Conservation (phyloP, 108 stramenopile genomes). For the Phaeodactylum tricornutum region DNA sequence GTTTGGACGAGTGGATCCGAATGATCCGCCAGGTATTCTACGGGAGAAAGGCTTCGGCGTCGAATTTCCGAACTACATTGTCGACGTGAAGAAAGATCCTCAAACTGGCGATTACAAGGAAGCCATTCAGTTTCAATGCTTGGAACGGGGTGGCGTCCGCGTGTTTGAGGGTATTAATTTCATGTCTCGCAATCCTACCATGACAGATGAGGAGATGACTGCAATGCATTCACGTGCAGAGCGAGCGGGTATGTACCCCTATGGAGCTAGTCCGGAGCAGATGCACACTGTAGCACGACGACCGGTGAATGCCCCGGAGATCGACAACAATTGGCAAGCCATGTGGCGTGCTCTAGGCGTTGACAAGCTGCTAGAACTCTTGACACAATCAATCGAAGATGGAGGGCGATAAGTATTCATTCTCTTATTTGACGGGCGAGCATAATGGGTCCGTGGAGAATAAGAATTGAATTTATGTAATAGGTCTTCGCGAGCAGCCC, state of each 20-base stretch:
- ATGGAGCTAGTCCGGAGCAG: conserved; percentile 82
- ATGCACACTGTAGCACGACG: conserved; percentile 85
- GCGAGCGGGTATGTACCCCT: conserved; percentile 76
- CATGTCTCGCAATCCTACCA: conserved; percentile 71
- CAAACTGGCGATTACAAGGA: conserved; percentile 69
- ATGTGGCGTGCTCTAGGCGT: conserved; percentile 84
- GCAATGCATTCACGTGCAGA: conserved; percentile 78
- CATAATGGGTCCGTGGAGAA: too few relatives aligned
- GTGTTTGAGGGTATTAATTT: conserved; percentile 95
- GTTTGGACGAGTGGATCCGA: conserved; percentile 79
- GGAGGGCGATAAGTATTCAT: conserved; percentile 37
- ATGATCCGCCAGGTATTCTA: conserved; percentile 77
- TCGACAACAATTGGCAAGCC: conserved; percentile 79
- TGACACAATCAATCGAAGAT: conserved; percentile 84
- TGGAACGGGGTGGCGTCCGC: conserved; percentile 84
- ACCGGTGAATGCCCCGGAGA: conserved; percentile 38
- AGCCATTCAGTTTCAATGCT: conserved; percentile 89
- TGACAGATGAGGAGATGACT: conserved; percentile 60
- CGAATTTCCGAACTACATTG: conserved; percentile 90
- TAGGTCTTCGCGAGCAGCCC: too few relatives aligned
- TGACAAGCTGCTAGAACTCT: conserved; percentile 72
- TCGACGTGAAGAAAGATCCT: conserved; percentile 74
- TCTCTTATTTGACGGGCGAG: not conserved
- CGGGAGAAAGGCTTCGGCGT: conserved; percentile 85
- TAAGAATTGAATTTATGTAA: too few relatives aligned